A percentile compares a stretch with the other conserved stretches of the same genome.
phyloP scores from a whole-genome alignment of 2,329 filamentous ascomycete genomes.

The Aspergillus luchuensis region DNA sequence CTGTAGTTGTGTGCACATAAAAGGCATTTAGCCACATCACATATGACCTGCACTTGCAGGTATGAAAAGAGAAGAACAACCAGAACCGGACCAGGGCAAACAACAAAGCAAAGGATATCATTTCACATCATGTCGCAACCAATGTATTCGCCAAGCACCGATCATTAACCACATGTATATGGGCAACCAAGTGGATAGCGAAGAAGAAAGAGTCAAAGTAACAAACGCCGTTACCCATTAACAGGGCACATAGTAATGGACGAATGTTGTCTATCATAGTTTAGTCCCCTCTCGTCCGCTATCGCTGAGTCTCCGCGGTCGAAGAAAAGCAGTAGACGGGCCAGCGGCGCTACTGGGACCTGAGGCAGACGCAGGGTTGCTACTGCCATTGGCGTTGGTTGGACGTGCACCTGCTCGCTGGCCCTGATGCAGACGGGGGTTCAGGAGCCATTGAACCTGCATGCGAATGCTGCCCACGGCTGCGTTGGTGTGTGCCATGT shows the following conservation, averaged over 20 bases:
- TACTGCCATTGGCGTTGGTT: slow-evolving; percentile 18
- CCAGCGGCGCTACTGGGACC: slow-evolving; percentile 29
- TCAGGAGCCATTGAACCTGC: slow-evolving; percentile 65
- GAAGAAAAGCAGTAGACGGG: slow-evolving; percentile 26
- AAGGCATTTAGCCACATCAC: too few relatives aligned
- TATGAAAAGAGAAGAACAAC: background rate
- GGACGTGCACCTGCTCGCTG: slow-evolving; percentile 30
- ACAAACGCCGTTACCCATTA: background rate
- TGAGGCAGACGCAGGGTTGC: slow-evolving; percentile 26
- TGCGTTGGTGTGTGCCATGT: slow-evolving; percentile 63
- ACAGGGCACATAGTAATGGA: background rate
- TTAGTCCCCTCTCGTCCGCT: slow-evolving; percentile 47
- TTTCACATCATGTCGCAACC: background rate
- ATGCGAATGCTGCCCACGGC: slow-evolving; percentile 61
- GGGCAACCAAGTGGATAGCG: background rate
- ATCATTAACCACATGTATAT: background rate
- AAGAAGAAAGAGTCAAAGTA: background rate
- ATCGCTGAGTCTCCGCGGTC: slow-evolving; percentile 43
- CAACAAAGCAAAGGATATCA: background rate
- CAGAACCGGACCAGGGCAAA: background rate
- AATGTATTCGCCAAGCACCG: background rate
- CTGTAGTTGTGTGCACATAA: too few relatives aligned
- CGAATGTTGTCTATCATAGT: slow-evolving; percentile 17
- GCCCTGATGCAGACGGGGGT: slow-evolving; percentile 54
- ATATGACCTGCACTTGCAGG: background rate